Conservation (phyloP, 768 basidiomycete genomes). For the Podaxis carcinomalis region DNA sequence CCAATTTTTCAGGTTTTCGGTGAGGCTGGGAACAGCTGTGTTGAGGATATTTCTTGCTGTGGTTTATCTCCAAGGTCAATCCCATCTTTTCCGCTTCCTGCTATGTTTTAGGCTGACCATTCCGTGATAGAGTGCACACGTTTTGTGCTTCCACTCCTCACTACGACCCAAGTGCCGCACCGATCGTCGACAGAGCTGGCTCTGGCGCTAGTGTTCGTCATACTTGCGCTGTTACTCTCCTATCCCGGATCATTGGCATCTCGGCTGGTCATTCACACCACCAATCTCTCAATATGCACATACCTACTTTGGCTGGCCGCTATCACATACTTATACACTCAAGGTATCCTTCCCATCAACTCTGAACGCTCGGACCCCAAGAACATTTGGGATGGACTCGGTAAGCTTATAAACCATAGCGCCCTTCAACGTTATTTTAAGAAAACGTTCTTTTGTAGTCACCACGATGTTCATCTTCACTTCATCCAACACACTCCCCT, state of each 20-base stretch:
- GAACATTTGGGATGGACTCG: slow-evolving; percentile 54
- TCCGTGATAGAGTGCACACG: slow-evolving; percentile 46
- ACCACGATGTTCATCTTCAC: slow-evolving; percentile 62
- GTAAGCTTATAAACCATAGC: slow-evolving; percentile 34
- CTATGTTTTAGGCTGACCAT: neutral
- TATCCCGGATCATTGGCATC: slow-evolving; percentile 52
- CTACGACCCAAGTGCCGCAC: slow-evolving; percentile 29
- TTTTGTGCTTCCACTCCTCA: slow-evolving; percentile 44
- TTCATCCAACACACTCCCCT: slow-evolving; percentile 58
- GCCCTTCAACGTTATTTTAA: neutral
- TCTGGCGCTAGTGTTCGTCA: slow-evolving; percentile 27
- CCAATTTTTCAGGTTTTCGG: slow-evolving; percentile 35
- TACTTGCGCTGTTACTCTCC: slow-evolving; percentile 46
- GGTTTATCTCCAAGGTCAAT: slow-evolving; percentile 66
- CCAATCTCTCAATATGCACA: slow-evolving; percentile 53
- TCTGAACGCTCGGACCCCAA: slow-evolving; percentile 8
- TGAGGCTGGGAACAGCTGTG: slow-evolving; percentile 39
- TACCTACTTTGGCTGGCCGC: slow-evolving; percentile 61
- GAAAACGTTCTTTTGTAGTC: slow-evolving; percentile 30
- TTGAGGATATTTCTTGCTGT: slow-evolving; percentile 50
- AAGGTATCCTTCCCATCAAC: slow-evolving; percentile 31
- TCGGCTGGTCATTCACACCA: slow-evolving; percentile 49
- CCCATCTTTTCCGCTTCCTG: neutral
- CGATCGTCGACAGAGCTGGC: slow-evolving; percentile 32
- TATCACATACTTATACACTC: slow-evolving; percentile 46